These are phyloP conservation scores for Rubia occidens DNA, from an alignment of 305 asterid genomes.

Conservation along the genomic window DNA sequence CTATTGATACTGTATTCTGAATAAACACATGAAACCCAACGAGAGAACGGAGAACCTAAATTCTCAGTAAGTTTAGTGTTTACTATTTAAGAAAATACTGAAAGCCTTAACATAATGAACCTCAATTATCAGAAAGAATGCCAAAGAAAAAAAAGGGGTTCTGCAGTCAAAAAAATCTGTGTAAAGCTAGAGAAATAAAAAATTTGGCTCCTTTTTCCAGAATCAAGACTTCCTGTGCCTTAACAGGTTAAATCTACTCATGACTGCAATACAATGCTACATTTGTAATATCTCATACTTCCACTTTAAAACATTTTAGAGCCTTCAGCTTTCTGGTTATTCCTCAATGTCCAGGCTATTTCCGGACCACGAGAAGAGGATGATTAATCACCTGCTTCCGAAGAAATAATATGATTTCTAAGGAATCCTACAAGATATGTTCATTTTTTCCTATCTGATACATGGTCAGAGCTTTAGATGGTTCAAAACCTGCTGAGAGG, in stretches of 20 bases:
- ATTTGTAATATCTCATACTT: background rate
- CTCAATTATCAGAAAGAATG: background rate
- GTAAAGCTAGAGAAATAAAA: background rate
- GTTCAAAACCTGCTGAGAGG: background rate
- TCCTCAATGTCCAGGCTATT: background rate
- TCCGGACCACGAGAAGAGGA: background rate
- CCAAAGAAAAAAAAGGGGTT: background rate
- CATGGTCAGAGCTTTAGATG: background rate
- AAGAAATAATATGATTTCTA: background rate
- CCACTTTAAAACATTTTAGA: background rate
- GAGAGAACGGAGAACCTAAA: background rate
- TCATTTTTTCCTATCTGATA: background rate
- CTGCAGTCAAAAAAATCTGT: background rate
- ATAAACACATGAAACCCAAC: background rate
- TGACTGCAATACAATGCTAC: background rate
- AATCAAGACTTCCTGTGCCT: background rate
- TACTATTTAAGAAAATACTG: background rate
- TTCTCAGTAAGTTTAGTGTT: background rate
- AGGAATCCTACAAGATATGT: background rate
- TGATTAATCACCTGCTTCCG: background rate
- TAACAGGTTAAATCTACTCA: background rate
- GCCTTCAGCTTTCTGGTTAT: background rate
- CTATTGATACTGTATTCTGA: background rate
- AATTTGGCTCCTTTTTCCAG: background rate
- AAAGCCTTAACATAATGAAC: background rate